Conservation (phyloP, 371 early-diverging fungal genomes). For the Lichtheimia corymbifera region DNA sequence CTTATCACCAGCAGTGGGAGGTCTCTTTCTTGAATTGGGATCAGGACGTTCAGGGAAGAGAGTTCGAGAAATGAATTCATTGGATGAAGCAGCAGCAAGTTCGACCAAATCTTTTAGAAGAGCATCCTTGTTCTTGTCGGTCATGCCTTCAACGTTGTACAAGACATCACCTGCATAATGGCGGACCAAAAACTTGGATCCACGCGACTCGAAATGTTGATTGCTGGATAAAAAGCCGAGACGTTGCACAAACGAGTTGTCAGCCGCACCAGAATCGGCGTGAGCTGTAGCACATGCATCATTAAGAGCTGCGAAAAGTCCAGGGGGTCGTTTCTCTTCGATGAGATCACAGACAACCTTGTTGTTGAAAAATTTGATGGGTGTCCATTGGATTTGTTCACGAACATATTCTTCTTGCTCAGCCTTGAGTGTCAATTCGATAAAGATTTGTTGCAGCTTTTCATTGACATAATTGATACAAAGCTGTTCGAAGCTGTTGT, state of each 20-base stretch:
- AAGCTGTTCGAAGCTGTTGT: slow-evolving; percentile 99
- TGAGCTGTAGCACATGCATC: slow-evolving; percentile 94
- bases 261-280: slow-evolving; percentile 87
- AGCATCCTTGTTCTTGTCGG: slow-evolving; percentile 98
- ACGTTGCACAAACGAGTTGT: slow-evolving; percentile 84
- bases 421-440: slow-evolving; percentile 95
- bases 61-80: slow-evolving; percentile 62
- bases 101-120: slow-evolving; percentile 87
- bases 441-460: slow-evolving; percentile 99
- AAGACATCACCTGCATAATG: slow-evolving; percentile 98
- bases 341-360: slow-evolving; percentile 97
- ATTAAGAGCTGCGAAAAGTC: slow-evolving; percentile 92
- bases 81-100: slow-evolving; percentile 73
- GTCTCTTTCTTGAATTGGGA: slow-evolving; percentile 86
- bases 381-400: slow-evolving; percentile 99
- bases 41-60: slow-evolving; percentile 91
- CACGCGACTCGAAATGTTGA: slow-evolving; percentile 81
- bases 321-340: slow-evolving; percentile 93
- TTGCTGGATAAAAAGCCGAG: slow-evolving; percentile 69
- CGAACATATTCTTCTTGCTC: slow-evolving; percentile 98
- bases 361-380: slow-evolving; percentile 99
- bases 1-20: slow-evolving; percentile 82
- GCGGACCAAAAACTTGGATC: slow-evolving; percentile 78
- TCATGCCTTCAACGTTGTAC: slow-evolving; percentile 95
- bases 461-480: slow-evolving; percentile 99